These are phyloP conservation scores for Ascosphaera pollenicola DNA, from an alignment of 2,329 filamentous ascomycete species.

Conservation along the genomic window DNA sequence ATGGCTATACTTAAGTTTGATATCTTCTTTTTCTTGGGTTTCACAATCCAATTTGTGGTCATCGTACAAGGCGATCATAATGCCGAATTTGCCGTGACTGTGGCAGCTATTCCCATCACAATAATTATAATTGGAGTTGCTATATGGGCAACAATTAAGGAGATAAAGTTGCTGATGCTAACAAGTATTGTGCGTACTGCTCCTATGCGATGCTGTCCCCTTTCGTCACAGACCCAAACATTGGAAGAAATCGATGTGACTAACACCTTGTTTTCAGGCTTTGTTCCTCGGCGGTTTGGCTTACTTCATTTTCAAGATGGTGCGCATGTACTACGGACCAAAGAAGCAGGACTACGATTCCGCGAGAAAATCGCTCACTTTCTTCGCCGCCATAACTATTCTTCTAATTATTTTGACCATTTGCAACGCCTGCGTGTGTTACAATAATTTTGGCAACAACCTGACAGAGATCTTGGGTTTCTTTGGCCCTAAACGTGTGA, in stretches of 20 bases:
- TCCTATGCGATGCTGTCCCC: too few species aligned
- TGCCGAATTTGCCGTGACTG: constrained; percentile 65
- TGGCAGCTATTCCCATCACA: constrained; percentile 76
- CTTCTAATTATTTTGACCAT: constrained; percentile 77
- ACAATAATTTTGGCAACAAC: constrained; percentile 72
- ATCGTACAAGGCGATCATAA: constrained; percentile 52
- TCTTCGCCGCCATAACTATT: constrained; percentile 86
- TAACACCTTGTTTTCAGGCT: neutral
- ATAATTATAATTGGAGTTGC: constrained; percentile 71
- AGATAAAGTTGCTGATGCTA: constrained; percentile 60
- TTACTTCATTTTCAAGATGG: constrained; percentile 97
- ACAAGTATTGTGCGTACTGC: constrained; percentile 38
- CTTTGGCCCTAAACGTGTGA: neutral
- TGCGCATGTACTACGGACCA: constrained; percentile 65
- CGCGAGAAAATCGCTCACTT: constrained; percentile 67
- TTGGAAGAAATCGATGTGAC: too few species aligned
- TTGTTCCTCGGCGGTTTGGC: constrained; percentile 74
- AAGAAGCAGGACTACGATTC: constrained; percentile 44
- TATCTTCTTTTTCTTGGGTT: constrained; percentile 99
- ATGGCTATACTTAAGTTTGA: constrained; percentile 96
- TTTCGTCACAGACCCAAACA: too few species aligned
- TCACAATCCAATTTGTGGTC: constrained; percentile 94
- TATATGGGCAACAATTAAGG: constrained; percentile 63
- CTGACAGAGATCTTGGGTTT: constrained; percentile 26
- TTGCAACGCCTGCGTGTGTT: constrained; percentile 65